Evolutionary conservation across 2,329 filamentous ascomycete species (phyloP).

Genomic region (Colletotrichum costaricense): DNA sequence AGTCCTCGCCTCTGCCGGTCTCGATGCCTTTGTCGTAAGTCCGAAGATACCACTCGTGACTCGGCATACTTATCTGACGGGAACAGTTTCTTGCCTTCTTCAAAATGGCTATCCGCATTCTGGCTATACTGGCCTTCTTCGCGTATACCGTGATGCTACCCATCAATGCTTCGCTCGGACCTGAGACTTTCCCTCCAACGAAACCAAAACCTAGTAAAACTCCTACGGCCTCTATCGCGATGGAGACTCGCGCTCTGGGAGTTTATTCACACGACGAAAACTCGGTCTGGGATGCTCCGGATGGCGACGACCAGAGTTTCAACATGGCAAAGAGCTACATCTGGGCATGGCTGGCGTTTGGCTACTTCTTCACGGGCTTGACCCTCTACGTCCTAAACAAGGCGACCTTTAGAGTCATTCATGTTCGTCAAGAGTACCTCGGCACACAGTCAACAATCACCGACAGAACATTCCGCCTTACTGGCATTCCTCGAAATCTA

Average conservation of each 20-base stretch:
- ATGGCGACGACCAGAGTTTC: slow-evolving; percentile 46
- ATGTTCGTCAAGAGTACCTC: slow-evolving; percentile 88
- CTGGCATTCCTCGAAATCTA: slow-evolving; percentile 84
- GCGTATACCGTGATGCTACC: slow-evolving; percentile 84
- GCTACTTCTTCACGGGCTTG: slow-evolving; percentile 88
- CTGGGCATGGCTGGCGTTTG: slow-evolving; percentile 95
- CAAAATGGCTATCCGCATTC: slow-evolving; percentile 91
- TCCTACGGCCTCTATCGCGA: not conserved
- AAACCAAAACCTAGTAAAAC: not conserved
- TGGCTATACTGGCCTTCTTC: slow-evolving; percentile 83
- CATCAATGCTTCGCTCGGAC: slow-evolving; percentile 75
- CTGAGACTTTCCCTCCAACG: not conserved
- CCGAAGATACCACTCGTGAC: not conserved
- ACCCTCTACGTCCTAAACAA: slow-evolving; percentile 85
- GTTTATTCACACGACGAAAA: not conserved
- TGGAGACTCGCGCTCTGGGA: not conserved
- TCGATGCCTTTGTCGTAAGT: slow-evolving; percentile 91
- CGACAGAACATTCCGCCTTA: slow-evolving; percentile 91
- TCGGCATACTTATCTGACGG: not conserved
- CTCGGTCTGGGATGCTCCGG: slow-evolving; percentile 32
- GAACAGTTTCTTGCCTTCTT: slow-evolving; percentile 87
- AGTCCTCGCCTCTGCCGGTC: slow-evolving; percentile 86
- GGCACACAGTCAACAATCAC: slow-evolving; percentile 96
- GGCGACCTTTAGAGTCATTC: slow-evolving; percentile 87
- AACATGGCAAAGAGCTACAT: slow-evolving; percentile 67